Percentiles rank a stretch among this genome's conserved stretches.
These are phyloP conservation scores for Selenicereus undatus DNA, from an alignment of 148 eudicot genomes.

Conservation along the genomic window DNA sequence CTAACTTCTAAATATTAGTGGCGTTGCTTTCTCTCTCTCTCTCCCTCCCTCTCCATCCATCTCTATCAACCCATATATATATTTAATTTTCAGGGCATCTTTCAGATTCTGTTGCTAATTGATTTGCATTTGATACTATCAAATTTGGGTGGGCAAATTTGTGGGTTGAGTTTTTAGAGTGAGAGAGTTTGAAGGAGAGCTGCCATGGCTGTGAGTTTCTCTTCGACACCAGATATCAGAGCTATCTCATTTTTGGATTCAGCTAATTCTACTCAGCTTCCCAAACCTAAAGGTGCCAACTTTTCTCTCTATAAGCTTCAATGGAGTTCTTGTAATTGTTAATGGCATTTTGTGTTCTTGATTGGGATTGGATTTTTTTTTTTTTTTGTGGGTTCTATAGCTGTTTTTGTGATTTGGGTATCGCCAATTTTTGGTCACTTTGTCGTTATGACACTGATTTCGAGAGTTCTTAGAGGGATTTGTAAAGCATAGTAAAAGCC, in stretches of 20 bases:
- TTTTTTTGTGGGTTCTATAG: neutral
- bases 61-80: neutral
- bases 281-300: neutral
- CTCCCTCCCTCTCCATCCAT: neutral
- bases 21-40: neutral
- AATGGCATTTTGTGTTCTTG: neutral
- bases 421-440: neutral
- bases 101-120: neutral
- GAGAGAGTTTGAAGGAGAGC: neutral
- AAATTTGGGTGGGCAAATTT: neutral
- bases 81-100: neutral
- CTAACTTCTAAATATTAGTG: neutral
- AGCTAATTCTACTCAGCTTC: neutral
- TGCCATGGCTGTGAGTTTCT: neutral
- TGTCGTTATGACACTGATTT: neutral
- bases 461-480: neutral
- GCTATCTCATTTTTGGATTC: slow-evolving; percentile 2
- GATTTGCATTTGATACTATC: neutral
- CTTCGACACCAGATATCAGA: slow-evolving; percentile 2
- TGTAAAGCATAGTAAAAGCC: too few species aligned
- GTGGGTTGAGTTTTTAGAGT: neutral
- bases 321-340: neutral
- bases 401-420: slow-evolving; percentile 24
- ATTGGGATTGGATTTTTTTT: neutral
- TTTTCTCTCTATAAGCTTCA: neutral